These are phyloP conservation scores for Mucor plumbeus DNA, from an alignment of 371 early-diverging fungal species.

Conservation along the genomic window DNA sequence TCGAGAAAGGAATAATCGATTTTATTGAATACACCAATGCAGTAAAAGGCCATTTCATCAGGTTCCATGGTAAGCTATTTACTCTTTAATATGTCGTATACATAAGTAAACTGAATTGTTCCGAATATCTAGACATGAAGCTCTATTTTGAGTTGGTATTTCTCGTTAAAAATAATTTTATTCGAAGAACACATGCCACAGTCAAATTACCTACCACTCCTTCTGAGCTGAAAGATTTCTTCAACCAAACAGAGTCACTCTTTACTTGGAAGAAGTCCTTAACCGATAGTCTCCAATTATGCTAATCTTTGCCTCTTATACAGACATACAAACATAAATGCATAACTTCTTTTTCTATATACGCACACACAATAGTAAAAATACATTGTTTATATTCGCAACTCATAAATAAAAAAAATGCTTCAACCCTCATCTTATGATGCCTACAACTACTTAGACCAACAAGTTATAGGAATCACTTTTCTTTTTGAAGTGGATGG, in stretches of 20 bases:
- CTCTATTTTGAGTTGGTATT: conserved; percentile 24
- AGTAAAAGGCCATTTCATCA: conserved; percentile 27
- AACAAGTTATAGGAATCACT: no score
- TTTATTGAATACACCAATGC: conserved; percentile 22
- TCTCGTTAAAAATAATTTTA: conserved; percentile 13
- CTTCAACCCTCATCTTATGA: conserved; percentile 20
- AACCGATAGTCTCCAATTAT: conserved; percentile 19
- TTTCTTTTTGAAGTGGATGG: conserved; percentile 21
- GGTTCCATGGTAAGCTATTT: conserved; percentile 24
- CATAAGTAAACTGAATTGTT: conserved; percentile 25
- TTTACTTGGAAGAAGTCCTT: conserved; percentile 25
- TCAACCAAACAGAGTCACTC: conserved; percentile 21
- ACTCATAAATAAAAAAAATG: conserved; percentile 16
- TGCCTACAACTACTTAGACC: conserved; percentile 20
- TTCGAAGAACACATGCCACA: conserved; percentile 23
- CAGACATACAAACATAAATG: conserved; percentile 2
- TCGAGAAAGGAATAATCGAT: conserved; percentile 19
- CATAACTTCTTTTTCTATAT: conserved; percentile 1
- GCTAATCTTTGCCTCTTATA: conserved; percentile 1
- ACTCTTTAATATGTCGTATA: conserved; percentile 20
- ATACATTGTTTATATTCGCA: conserved; percentile 18
- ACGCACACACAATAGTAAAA: conserved; percentile 16
- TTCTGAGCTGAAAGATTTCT: conserved; percentile 20
- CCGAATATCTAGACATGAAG: conserved; percentile 24
- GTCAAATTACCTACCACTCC: conserved; percentile 21